These are phyloP conservation scores for Pseudomicrostroma phylloplanum DNA, from an alignment of 1,284 basidiomycete genomes.

Conservation along the genomic window DNA sequence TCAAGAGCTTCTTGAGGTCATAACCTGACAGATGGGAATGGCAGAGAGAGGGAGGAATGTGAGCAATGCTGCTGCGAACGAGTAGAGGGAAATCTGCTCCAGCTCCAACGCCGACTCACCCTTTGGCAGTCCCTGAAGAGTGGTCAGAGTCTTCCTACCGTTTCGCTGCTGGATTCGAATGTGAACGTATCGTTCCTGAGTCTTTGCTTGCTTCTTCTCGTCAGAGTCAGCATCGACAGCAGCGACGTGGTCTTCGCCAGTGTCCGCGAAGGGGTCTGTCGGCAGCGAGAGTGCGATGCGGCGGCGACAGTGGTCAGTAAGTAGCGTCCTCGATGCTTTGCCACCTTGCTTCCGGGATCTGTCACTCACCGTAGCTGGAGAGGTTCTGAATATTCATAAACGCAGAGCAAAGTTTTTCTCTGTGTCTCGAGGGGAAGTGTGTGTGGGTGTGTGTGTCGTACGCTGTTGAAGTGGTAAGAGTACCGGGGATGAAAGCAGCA, in stretches of 20 bases:
- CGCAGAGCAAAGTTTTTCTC: slow-evolving; percentile 6
- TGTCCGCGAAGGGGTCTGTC: slow-evolving; percentile 50
- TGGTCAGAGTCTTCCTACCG: slow-evolving; percentile 97
- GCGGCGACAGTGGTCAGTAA: background rate
- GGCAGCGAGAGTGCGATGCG: background rate
- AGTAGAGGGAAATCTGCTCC: background rate
- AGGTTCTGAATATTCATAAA: slow-evolving; percentile 52
- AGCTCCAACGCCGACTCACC: no score
- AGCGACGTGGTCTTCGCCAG: slow-evolving; percentile 37
- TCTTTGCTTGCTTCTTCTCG: slow-evolving; percentile 22
- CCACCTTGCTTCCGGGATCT: background rate
- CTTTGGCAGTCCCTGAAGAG: slow-evolving; percentile 90
- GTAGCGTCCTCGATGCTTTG: background rate
- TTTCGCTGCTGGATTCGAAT: slow-evolving; percentile 90
- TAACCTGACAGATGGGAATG: slow-evolving; percentile 77
- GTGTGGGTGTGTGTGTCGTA: no score
- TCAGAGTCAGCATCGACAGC: slow-evolving; percentile 11
- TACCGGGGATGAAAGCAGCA: no score
- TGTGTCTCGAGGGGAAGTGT: background rate
- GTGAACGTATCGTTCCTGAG: slow-evolving; percentile 51
- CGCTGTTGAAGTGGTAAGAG: no score
- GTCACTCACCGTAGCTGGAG: slow-evolving; percentile 44
- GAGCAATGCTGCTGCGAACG: background rate
- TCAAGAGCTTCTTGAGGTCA: slow-evolving; percentile 95
- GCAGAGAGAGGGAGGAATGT: background rate